Evolutionary conservation across 352 stramenopile species (phyloP).

Genomic region (Phytophthora pini): DNA sequence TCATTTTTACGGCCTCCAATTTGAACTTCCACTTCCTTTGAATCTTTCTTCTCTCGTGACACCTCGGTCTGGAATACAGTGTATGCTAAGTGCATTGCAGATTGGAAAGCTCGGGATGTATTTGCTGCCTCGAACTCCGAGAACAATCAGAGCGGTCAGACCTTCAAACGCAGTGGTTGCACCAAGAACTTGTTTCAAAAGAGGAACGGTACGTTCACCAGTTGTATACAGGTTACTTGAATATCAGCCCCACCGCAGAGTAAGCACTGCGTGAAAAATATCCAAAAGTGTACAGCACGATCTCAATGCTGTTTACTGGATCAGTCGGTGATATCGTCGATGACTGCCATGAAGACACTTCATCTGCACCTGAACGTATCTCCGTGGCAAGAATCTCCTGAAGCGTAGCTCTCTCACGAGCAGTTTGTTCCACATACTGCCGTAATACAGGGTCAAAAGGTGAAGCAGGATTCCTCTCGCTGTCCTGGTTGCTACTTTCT

Average conservation of each 20-base stretch:
- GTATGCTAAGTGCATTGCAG: conserved; percentile 45
- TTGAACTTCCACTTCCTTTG: not conserved
- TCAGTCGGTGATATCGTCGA: conserved; percentile 27
- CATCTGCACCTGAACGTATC: not conserved
- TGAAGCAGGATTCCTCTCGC: conserved; percentile 4
- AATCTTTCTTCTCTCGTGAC: not conserved
- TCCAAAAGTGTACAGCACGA: conserved; percentile 58
- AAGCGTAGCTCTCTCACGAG: conserved; percentile 26
- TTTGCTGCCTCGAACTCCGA: conserved; percentile 38
- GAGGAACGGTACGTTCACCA: conserved; percentile 39
- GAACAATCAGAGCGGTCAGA: conserved; percentile 39
- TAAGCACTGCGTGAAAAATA: conserved; percentile 58
- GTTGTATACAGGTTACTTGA: conserved; percentile 30
- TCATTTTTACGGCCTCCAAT: not conserved
- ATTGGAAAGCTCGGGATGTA: conserved; percentile 41
- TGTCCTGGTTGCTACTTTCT: not conserved
- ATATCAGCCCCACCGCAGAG: conserved; percentile 30
- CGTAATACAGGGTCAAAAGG: conserved; percentile 27
- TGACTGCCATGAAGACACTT: conserved; percentile 24
- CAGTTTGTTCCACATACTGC: conserved; percentile 29
- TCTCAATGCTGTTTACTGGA: conserved; percentile 34
- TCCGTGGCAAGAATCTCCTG: conserved; percentile 20
- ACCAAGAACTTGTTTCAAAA: conserved; percentile 27
- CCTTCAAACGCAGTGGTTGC: conserved; percentile 49
- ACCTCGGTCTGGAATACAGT: conserved; percentile 44